These are phyloP conservation scores for Fusarium brevicatenulatum DNA, from an alignment of 2,329 filamentous ascomycete genomes.

Conservation along the genomic window DNA sequence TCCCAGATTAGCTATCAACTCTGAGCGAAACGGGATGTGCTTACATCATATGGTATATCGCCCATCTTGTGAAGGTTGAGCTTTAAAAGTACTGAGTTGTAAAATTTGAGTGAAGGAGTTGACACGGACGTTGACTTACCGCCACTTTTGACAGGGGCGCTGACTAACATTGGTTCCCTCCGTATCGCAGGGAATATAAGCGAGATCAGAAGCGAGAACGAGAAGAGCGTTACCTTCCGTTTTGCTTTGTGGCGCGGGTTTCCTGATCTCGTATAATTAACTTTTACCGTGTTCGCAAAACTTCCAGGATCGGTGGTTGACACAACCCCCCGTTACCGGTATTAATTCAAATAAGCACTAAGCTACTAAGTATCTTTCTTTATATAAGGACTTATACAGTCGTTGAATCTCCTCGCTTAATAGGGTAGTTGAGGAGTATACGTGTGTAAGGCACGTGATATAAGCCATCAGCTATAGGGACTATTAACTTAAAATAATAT, in stretches of 20 bases:
- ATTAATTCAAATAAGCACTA: no score
- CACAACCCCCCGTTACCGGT: no score
- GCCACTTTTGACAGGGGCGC: not conserved
- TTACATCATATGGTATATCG: not conserved
- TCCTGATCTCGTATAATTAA: no score
- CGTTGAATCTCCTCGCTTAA: no score
- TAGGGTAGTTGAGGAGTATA: no score
- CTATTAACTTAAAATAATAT: no score
- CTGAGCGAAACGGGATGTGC: rapidly evolving
- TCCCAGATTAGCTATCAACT: not conserved
- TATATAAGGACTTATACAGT: rapidly evolving
- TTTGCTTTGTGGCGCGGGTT: no score
- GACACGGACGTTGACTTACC: not conserved
- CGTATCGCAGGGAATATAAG: not conserved
- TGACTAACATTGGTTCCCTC: not conserved
- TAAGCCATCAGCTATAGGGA: no score
- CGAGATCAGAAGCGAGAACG: not conserved
- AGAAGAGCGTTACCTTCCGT: not conserved
- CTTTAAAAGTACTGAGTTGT: rapidly evolving
- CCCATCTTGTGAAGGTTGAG: not conserved
- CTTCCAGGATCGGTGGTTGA: no score
- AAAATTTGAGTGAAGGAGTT: not conserved
- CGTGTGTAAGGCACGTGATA: no score
- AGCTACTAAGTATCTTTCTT: no score
- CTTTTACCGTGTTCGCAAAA: not conserved